Evolutionary conservation across 2,329 filamentous ascomycete species (phyloP), one percentile per base, ranked within the genome.

Genomic region (Exophiala dermatitidis): DNA sequence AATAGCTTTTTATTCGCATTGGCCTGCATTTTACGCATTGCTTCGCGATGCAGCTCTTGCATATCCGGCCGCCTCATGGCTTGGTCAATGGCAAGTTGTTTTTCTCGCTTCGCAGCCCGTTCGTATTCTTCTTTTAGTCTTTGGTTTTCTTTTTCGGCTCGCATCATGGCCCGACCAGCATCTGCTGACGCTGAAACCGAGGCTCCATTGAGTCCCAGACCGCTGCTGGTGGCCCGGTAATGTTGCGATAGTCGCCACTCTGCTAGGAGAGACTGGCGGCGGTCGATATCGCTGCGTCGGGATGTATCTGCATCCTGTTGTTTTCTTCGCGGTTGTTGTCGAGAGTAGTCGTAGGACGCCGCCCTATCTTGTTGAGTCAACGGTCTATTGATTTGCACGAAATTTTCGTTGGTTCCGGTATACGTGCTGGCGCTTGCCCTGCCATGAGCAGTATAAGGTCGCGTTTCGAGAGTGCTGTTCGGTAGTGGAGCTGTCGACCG

Each of bases 11-110:
- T 68, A 57, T 78, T 79, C 0, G 77, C 79, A 46, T 72, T 69
- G 9, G 76, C 76, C 66, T 95, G 90, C 83, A 96, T 86, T 67
- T 77, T 83, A 58, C 86, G 77, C 79, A 96, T 78, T 1, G 85
- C 87, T 59, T 90, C 85, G 19, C 85, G 78, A 67, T 96, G 90
- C 26, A 84, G 78, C 43, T 87, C 85, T 48, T 86, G 74, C 74
- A 95, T 79, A 59, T 86, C 81, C 0, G 84, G 84, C 10, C 80
- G 82, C 50, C 88, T 77, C 86, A 94, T 93, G 60, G 81, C 78
- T 67, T 85, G 81, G 60, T 89, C 85, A 63, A 89, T 83, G 36
- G 77, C 77, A 46, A 78, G 78, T 9, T 87, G 82, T 4, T 76
- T 74, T 50, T 79, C 74, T 58, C 81, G 77, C 59, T 77, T 79